Evolutionary conservation across 2,329 filamentous ascomycete genomes (phyloP).

Genomic region (Xylariaceae sp.): DNA sequence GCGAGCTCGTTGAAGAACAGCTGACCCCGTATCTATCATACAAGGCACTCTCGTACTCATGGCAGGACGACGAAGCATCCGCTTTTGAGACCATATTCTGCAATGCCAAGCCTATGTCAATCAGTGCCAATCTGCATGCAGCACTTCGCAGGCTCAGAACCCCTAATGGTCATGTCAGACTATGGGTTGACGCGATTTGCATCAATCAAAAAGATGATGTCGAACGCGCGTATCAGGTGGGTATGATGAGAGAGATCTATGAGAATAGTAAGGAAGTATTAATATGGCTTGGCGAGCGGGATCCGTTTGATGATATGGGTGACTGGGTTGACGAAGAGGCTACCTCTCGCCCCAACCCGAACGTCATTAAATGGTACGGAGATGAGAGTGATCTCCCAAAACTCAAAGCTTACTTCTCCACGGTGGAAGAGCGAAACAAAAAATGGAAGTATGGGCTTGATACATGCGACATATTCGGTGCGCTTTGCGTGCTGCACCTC

Average conservation of each 20-base stretch:
- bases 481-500: conserved; percentile 14
- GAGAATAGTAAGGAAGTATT: conserved; percentile 15
- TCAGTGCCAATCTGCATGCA: conserved; percentile 15
- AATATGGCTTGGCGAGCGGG: conserved; percentile 19
- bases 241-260: conserved; percentile 21
- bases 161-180: conserved; percentile 3
- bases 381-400: conserved; percentile 12
- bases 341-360: conserved; percentile 1
- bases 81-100: conserved; percentile 10
- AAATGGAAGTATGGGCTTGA: not conserved
- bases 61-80: conserved; percentile 9
- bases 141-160: conserved; percentile 12
- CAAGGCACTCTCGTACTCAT: conserved; percentile 19
- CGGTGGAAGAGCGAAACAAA: not conserved
- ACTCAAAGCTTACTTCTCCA: conserved; percentile 11
- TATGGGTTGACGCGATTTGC: conserved; percentile 21
- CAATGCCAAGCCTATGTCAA: conserved; percentile 8
- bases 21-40: conserved; percentile 4
- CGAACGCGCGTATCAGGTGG: conserved; percentile 17
- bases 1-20: conserved; percentile 11
- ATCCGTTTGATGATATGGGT: conserved; percentile 11
- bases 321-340: conserved; percentile 1
- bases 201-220: conserved; percentile 19
- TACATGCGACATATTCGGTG: conserved; percentile 15
- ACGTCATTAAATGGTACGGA: conserved; percentile 13